A percentile compares a stretch with the other conserved stretches of the same genome.
phyloP scores from a whole-genome alignment of 164 flowering plant genomes.

The Vitis rupestris region DNA sequence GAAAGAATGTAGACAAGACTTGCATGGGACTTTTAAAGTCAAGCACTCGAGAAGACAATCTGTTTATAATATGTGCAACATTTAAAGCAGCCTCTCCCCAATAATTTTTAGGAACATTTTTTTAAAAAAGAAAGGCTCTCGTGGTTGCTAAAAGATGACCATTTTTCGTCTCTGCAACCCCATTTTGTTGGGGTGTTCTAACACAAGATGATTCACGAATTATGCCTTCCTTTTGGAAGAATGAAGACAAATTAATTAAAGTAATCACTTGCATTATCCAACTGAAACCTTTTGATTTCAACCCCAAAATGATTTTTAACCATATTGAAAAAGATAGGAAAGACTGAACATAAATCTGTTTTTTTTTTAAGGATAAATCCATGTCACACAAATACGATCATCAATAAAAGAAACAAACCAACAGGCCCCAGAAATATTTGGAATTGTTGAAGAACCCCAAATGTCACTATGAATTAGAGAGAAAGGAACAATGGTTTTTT shows the following conservation, averaged over 20 bases:
- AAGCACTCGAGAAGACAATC: background rate
- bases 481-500: background rate
- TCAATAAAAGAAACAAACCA: conserved; percentile 21
- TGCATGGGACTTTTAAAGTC: background rate
- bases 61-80: conserved; percentile 2
- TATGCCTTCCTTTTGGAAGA: conserved; percentile 3
- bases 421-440: background rate
- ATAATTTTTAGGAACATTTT: background rate
- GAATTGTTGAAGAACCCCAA: conserved; percentile 14
- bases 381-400: conserved; percentile 11
- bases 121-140: background rate
- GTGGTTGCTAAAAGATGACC: background rate
- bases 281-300: background rate
- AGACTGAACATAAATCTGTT: background rate
- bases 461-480: conserved; percentile 11
- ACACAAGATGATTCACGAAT: conserved; percentile 3
- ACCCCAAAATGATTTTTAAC: too few species aligned
- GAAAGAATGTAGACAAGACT: background rate
- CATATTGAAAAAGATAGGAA: too few species aligned
- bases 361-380: conserved; percentile 1
- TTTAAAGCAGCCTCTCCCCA: conserved; percentile 9
- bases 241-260: background rate
- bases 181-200: conserved; percentile 11
- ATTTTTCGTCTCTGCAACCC: background rate
- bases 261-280: background rate